Evolutionary conservation across 73 alveolate species (phyloP), one percentile per base, ranked within the genome.

Genomic region (Paramecium biaurelia): DNA sequence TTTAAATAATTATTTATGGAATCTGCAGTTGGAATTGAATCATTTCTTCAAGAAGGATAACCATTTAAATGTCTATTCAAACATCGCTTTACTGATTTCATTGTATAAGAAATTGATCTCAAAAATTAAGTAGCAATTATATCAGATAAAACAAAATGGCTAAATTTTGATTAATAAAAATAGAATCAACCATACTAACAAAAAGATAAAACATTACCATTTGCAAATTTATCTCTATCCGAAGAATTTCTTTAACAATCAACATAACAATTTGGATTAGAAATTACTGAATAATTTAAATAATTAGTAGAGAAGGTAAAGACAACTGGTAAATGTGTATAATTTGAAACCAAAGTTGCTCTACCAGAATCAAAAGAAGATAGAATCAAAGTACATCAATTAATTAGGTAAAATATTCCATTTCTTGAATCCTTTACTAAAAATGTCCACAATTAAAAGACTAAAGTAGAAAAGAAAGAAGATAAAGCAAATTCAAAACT

Each of bases 21-120:
- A 35, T 38, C 86, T n/a, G 34, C 43, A 12, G 94, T 92, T 14
- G 95, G 95, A 6, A 92, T 92, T 43, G 57, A 72, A 21, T 30
- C 76, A 38, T 92, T 89, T 70, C 70, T 92, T 9, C 37, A 74
- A 12, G 84, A 92, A 20, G 93, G 94, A 9, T 11, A 47, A 11
- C 79, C 59, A 21, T 94, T 98, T 70, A 92, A 93, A 76, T 97
- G 99, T 79, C 93, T 94, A 24, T 57, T 97, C 84, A 98, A 98
- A 95, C 98, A 97, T 85, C 93, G 99, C 85, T 95, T 93, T 92
- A 86, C 97, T 21, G 99, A 98, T 94, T 98, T 98, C 93, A 96
- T 97, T 30, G 99, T 98, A 32, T 96, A 97, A 85, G 99, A 98
- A 93, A 98, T 98, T 21, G 99, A 96, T 47, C 85, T 93, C 28